Base-by-base conservation (phyloP, 352 stramenopile genomes). In the Phytophthora boehmeriae region DNA sequence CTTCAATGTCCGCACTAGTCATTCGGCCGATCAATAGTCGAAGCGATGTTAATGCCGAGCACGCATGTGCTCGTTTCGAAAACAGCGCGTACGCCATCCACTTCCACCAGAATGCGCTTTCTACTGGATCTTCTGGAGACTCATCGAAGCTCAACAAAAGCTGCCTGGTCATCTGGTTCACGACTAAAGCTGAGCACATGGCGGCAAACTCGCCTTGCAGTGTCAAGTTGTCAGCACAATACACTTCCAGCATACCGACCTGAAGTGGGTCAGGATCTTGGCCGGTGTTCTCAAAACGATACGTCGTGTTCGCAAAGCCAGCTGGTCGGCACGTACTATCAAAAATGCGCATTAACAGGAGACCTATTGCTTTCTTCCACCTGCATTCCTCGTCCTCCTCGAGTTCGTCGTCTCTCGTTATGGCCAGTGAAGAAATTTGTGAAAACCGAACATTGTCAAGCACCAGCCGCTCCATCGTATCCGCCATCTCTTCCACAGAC, bases 21-120 rank as follows among this genome's bases (percentile, higher is more conserved):
- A 48, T 48, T 16, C 8, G 2, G 42, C 8, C 22, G 32, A 34
- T 32, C 38, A 44, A 16, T 2, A 48, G 4, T 17, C 8, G 1
- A 9, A 48, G 10, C 5, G 42, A 23, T 16, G 32, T 22, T 2
- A 32, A 17, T 20, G 20, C 13, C 9, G 42, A 48, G 28, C 8
- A 48, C 5, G 2, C 10, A 9, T 22, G 42, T 16, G 42, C 42
- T 34, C 42, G 19, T 34, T 48, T 16, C 4, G 42, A 48, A 34
- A 48, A 48, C 8, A 48, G 16, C 9, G 10, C 42, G 20, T 48
- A 48, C 5, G 42, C 42, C 10, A 48, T 48, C 42, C 42, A 48
- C 23, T 48, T 16, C 8, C 17, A 48, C 38, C 38, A 44, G 6
- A 44, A 44, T 1, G 13, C 16, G 0, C 38, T 2, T 11, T 16